Evolutionary conservation across 1,139 yeast species (phyloP), one percentile per base, ranked within the genome.

Genomic region (Diutina siamensis): DNA sequence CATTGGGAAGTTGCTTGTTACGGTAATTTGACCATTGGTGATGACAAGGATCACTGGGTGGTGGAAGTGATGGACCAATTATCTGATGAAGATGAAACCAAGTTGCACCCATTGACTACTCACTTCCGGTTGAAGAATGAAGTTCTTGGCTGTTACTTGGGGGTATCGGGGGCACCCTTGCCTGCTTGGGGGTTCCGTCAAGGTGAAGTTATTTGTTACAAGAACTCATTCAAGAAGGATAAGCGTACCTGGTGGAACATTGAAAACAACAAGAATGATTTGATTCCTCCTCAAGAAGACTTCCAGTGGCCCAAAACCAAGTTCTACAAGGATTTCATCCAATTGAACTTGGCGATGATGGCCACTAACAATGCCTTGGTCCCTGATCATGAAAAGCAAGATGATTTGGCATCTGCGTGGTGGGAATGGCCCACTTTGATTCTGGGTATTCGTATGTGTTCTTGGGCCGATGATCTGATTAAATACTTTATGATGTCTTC

Each of bases 161-260:
- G 87, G 51, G 89, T 88, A 47, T 74, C 94, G 44, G 96, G 95
- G 51, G 68, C 69, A 54, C 64, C 74, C 46, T 75, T 88, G 55
- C 99, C 99, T 42, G 88, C 80, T 47, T 94, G 99, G 99, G 99
- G 99, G 52, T 94, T 87, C 77, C 81, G 94, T 65, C 99, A 94
- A 70, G 92, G 95, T 57, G 99, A 94, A 68, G 94, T 92, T 53
- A 83, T 81, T 4, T 94, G 99, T 67, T 70, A 78, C 60, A 81
- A 78, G 55, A 73, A 73, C 55, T 84, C 95, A 44, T 80, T 83
- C 62, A 72, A 64, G 48, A 83, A 94, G 62, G 97, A 94, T 64
- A 87, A 86, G 71, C 76, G 94, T 67, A 87, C 97, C 28, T 92
- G 97, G 97, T 94, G 98, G 97, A 92, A 89, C 64, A 73, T 94